Evolutionary conservation across 371 early-diverging fungal genomes (phyloP), one percentile per base, ranked within the genome.

Genomic region (Mortierella sp.): DNA sequence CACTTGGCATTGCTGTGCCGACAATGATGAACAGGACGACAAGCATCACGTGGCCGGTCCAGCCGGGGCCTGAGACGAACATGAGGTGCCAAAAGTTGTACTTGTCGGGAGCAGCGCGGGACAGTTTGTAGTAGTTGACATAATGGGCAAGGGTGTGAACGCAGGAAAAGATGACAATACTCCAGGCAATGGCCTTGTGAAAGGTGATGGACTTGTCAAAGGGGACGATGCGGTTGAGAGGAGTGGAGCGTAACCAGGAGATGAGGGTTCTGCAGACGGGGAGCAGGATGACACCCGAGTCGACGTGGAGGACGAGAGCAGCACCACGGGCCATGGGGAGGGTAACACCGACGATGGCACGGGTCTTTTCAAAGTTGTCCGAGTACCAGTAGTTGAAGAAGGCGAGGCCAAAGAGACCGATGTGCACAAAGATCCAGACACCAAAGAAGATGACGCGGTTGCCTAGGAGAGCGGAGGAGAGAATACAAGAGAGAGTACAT

Each of bases 151-250:
- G 77, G 29, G 84, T 82, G 79, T 95, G 96, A 7, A 94, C 76
- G 62, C 88, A 74, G 19, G 93, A 74, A 82, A 94, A 95, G 57
- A 93, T 83, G 26, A 93, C 83, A 21, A 95, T 89, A 26, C 87
- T 84, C 84, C 88, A 93, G 29, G 92, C 95, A 62, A 94, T 88
- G 57, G 84, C 81, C 80, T 93, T 94, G 83, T 96, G 96, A 75
- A 95, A 94, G 58, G 88, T 85, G 66, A 93, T 85, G 73, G 91
- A 92, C 75, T 93, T 88, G 86, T 96, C 96, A 67, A 92, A 94
- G 15, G 94, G 93, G 15, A 96, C 86, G 37, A 94, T 82, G 15
- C 87, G 79, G 76, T 87, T 90, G 43, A 96, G 84, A 57, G 90
- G 87, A 18, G 94, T 93, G 1, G 88, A 83, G 18, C 95, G 85